Percentiles rank a stretch among this genome's conserved stretches.
phyloP scores from a whole-genome alignment of 2,329 filamentous ascomycete species.

The Aspergillus candidus region DNA sequence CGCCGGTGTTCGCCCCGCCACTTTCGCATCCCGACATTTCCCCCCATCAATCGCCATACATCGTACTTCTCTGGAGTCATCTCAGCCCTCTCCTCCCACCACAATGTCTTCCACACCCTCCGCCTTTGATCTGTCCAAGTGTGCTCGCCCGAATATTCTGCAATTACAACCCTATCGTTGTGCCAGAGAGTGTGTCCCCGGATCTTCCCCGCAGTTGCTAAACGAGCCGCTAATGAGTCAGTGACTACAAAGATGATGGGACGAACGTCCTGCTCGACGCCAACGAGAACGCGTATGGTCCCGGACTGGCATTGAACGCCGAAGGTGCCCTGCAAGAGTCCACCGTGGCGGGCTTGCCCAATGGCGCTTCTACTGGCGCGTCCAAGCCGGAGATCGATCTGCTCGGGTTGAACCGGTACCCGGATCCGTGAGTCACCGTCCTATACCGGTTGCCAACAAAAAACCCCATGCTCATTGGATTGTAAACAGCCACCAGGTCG shows the following conservation, averaged over 20 bases:
- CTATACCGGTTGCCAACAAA: not conserved
- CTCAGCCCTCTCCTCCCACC: not conserved
- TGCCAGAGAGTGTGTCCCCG: conserved; percentile 63
- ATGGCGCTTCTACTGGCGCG: conserved; percentile 34
- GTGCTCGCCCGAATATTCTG: conserved; percentile 70
- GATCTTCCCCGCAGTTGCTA: conserved; percentile 3
- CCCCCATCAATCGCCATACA: conserved; percentile 11
- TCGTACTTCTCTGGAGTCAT: not conserved
- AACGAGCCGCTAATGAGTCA: conserved; percentile 37
- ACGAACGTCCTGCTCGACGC: conserved; percentile 94
- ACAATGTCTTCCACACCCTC: conserved; percentile 38
- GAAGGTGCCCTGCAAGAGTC: conserved; percentile 45
- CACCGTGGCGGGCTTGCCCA: conserved; percentile 15
- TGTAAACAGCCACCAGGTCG: conserved; percentile 62
- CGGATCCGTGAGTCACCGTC: conserved; percentile 59
- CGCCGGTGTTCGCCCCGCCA: not conserved
- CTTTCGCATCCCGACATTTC: conserved; percentile 12
- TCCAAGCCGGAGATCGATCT: conserved; percentile 63
- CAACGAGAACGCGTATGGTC: conserved; percentile 95
- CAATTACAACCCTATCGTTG: conserved; percentile 73
- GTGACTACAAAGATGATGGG: conserved; percentile 98
- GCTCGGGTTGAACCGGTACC: conserved; percentile 82
- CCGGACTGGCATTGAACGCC: conserved; percentile 56
- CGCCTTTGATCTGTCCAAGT: conserved; percentile 66
- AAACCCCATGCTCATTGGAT: not conserved